phyloP scores from a whole-genome alignment of 352 stramenopile species.

The Globisporangium takayamanum region DNA sequence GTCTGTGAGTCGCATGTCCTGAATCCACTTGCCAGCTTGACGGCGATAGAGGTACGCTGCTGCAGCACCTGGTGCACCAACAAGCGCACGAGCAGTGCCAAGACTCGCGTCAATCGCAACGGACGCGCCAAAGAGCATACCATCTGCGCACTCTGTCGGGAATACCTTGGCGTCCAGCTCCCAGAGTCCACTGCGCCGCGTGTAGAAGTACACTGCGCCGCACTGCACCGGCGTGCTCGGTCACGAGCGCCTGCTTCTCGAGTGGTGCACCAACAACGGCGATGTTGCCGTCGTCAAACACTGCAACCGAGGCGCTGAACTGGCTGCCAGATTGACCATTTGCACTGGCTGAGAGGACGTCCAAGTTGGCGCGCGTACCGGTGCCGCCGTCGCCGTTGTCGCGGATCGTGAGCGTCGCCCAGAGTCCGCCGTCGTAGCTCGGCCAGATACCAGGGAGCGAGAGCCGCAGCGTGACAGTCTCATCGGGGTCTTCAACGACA shows the following conservation, averaged over 20 bases:
- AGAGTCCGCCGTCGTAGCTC: slow-evolving; percentile 80
- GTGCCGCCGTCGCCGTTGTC: slow-evolving; percentile 90
- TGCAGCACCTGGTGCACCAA: slow-evolving; percentile 55
- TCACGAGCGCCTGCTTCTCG: slow-evolving; percentile 24
- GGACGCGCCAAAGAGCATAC: slow-evolving; percentile 57
- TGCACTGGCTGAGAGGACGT: slow-evolving; percentile 38
- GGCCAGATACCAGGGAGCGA: slow-evolving; percentile 92
- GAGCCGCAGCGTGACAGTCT: slow-evolving; percentile 87
- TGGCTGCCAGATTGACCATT: slow-evolving; percentile 29
- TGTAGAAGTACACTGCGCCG: slow-evolving; percentile 67
- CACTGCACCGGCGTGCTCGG: slow-evolving; percentile 23
- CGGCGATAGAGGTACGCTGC: slow-evolving; percentile 46
- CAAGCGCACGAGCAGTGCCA: slow-evolving; percentile 46
- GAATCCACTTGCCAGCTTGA: slow-evolving; percentile 29
- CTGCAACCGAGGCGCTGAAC: slow-evolving; percentile 49
- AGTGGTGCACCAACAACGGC: slow-evolving; percentile 60
- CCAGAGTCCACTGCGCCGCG: slow-evolving; percentile 56
- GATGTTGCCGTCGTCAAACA: slow-evolving; percentile 57
- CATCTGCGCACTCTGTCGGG: slow-evolving; percentile 32
- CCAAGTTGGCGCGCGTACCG: slow-evolving; percentile 57
- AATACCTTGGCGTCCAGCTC: slow-evolving; percentile 50
- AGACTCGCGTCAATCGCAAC: slow-evolving; percentile 68
- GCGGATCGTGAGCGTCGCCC: slow-evolving; percentile 80
- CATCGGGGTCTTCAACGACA: slow-evolving; percentile 88
- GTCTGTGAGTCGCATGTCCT: slow-evolving; percentile 43